phyloP scores from a whole-genome alignment of 495 filamentous ascomycete species.

The Aspergillus sclerotioniger region DNA sequence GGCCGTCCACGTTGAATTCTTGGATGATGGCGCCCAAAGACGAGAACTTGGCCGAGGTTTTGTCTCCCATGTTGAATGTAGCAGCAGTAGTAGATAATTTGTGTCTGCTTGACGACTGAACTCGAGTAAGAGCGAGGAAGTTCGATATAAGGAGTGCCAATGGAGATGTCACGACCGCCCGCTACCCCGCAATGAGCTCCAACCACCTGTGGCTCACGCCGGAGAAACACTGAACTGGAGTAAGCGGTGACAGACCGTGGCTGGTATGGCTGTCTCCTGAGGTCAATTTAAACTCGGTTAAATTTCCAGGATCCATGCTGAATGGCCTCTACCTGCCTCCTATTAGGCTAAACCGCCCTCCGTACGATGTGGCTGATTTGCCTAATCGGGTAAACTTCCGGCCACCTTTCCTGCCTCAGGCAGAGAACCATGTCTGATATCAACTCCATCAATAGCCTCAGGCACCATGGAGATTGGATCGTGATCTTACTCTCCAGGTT shows the following conservation, averaged over 20 bases:
- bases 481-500: no score
- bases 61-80: constrained; percentile 15
- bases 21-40: constrained; percentile 87
- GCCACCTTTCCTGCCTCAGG: background rate
- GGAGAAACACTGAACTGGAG: background rate
- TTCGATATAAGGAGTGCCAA: background rate
- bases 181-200: constrained; percentile 4
- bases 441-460: no score
- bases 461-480: no score
- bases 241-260: background rate
- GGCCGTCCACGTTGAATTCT: constrained; percentile 67
- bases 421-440: background rate
- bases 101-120: no score
- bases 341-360: background rate
- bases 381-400: constrained; percentile 13
- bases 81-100: no score
- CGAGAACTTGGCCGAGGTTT: constrained; percentile 58
- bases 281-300: background rate
- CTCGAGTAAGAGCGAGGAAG: background rate
- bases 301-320: background rate
- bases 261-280: background rate
- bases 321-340: background rate
- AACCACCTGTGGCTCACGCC: background rate
- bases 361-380: background rate
- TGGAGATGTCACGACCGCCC: background rate